phyloP scores from a whole-genome alignment of 768 basidiomycete genomes.

The Chiua virens region DNA sequence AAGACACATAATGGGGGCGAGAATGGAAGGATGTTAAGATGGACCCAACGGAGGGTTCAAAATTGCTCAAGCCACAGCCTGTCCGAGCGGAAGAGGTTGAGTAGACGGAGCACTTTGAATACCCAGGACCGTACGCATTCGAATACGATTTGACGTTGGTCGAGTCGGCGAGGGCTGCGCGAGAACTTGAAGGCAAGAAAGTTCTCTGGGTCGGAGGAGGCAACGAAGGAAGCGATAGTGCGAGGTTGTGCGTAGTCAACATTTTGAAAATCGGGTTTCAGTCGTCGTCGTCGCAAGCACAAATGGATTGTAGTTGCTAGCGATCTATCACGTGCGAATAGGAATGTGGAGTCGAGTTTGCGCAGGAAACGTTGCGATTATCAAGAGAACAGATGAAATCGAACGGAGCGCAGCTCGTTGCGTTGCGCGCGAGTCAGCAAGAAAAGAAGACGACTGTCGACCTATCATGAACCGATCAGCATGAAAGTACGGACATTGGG shows the following conservation, averaged over 20 bases:
- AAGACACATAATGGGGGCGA: slow-evolving; percentile 7
- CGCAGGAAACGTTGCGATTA: slow-evolving; percentile 23
- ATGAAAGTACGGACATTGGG: not conserved
- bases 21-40: not conserved
- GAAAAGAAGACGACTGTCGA: not conserved
- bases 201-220: not conserved
- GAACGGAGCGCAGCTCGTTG: slow-evolving; percentile 28
- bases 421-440: slow-evolving; percentile 15
- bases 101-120: slow-evolving; percentile 11
- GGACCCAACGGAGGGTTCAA: slow-evolving; percentile 1
- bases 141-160: slow-evolving; percentile 19
- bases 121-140: slow-evolving; percentile 1
- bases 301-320: slow-evolving; percentile 4
- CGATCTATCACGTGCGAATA: slow-evolving; percentile 12
- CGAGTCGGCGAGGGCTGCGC: slow-evolving; percentile 24
- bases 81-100: slow-evolving; percentile 21
- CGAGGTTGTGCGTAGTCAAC: slow-evolving; percentile 15
- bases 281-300: slow-evolving; percentile 8
- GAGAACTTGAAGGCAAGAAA: slow-evolving; percentile 5
- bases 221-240: slow-evolving; percentile 1
- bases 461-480: not conserved
- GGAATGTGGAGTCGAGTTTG: slow-evolving; percentile 3
- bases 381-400: slow-evolving; percentile 16
- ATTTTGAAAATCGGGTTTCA: slow-evolving; percentile 11
- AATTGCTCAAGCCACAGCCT: slow-evolving; percentile 8